phyloP scores from a whole-genome alignment of 2,329 filamentous ascomycete species.

The Fusarium gaditjirri region DNA sequence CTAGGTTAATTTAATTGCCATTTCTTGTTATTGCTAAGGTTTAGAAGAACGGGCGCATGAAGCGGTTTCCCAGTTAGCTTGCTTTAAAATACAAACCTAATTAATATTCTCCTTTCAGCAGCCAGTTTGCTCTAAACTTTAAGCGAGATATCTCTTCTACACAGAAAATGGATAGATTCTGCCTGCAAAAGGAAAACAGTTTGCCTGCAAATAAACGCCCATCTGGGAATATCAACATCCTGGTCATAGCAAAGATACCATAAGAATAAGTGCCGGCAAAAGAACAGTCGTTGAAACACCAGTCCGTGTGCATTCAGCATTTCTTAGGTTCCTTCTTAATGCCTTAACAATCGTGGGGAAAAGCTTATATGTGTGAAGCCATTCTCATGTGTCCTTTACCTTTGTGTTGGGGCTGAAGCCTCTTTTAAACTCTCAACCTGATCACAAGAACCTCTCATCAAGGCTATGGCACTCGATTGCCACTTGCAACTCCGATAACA shows the following conservation, averaged over 20 bases:
- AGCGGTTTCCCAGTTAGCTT: not conserved
- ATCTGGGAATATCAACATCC: not conserved
- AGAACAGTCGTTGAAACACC: not conserved
- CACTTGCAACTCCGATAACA: fast-evolving
- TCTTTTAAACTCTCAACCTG: too few relatives aligned
- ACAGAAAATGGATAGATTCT: fast-evolving
- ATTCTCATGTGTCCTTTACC: too few relatives aligned
- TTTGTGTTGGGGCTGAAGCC: too few relatives aligned
- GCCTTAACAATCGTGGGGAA: too few relatives aligned
- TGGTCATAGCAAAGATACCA: fast-evolving
- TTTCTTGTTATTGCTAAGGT: not conserved
- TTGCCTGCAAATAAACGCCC: fast-evolving
- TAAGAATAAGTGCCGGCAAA: too few relatives aligned
- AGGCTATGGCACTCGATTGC: too few relatives aligned
- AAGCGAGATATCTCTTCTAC: not conserved
- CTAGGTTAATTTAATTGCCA: not conserved
- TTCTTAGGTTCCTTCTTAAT: too few relatives aligned
- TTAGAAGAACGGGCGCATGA: not conserved
- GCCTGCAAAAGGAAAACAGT: fast-evolving
- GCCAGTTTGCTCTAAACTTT: fast-evolving
- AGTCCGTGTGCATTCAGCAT: not conserved
- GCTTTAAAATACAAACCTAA: not conserved
- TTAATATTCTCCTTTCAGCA: not conserved
- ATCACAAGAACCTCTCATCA: too few relatives aligned
- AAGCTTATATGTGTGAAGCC: too few relatives aligned